Evolutionary conservation across 192 early-diverging fungal species (phyloP).

Genomic region (Linnemannia schmuckeri): DNA sequence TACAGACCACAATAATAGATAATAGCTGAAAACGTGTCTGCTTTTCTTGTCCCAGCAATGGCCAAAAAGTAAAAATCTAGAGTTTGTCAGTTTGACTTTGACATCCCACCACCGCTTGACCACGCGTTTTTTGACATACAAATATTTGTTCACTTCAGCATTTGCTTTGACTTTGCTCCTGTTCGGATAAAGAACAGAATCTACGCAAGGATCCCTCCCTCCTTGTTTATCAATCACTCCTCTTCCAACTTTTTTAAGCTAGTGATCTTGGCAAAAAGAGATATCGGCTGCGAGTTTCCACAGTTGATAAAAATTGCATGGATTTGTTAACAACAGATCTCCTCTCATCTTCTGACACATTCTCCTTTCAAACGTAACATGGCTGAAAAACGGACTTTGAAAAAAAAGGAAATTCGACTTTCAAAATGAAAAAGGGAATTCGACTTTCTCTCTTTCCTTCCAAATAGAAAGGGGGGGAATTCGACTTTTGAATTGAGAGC

Average conservation of each 20-base stretch:
- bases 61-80: not conserved
- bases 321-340: no score
- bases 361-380: no score
- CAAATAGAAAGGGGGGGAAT: not conserved
- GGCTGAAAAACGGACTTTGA: not conserved
- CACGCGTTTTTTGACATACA: not conserved
- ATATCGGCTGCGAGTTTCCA: not conserved
- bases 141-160: not conserved
- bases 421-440: not conserved
- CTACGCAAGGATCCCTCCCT: not conserved
- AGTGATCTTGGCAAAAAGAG: not conserved
- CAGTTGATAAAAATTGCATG: not conserved
- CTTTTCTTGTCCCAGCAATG: not conserved
- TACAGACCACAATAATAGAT: not conserved
- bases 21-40: no score
- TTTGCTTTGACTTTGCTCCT: not conserved
- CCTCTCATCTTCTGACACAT: no score
- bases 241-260: no score
- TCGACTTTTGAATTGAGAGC: not conserved
- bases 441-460: not conserved
- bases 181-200: not conserved
- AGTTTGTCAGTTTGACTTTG: not conserved
- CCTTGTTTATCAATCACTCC: not conserved
- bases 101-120: not conserved
- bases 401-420: slow-evolving; percentile 4